These are phyloP conservation scores for Coelastrella sp. DNA, from an alignment of 139 green algal genomes.

Conservation along the genomic window DNA sequence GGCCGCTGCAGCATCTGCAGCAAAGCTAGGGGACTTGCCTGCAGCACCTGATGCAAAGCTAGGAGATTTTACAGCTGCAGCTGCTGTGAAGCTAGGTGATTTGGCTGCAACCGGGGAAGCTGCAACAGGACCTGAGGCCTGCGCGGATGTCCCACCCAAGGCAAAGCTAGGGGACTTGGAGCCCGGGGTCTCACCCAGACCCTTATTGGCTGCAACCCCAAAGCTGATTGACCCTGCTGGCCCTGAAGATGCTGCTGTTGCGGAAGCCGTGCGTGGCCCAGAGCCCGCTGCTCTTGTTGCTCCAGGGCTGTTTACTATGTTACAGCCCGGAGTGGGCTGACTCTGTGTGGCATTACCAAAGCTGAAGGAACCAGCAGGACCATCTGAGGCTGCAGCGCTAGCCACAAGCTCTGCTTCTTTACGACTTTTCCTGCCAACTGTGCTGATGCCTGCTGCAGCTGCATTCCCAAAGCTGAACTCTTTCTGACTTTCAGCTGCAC, in stretches of 20 bases:
- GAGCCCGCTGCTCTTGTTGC: neutral
- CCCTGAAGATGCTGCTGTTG: neutral
- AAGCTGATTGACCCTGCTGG: slow-evolving; percentile 40
- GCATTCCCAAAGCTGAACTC: slow-evolving; percentile 43
- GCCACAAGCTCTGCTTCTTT: neutral
- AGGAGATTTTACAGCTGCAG: neutral
- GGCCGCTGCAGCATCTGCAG: slow-evolving; percentile 5
- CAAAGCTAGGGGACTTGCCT: neutral
- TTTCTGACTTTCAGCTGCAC: neutral
- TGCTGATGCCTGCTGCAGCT: neutral
- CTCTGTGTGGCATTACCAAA: slow-evolving; percentile 21
- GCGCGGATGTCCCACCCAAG: too few relatives aligned
- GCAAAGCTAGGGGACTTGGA: too few relatives aligned
- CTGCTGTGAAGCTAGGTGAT: neutral
- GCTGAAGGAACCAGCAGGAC: slow-evolving; percentile 6
- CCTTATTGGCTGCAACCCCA: neutral
- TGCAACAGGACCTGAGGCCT: too few relatives aligned
- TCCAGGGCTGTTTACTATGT: neutral
- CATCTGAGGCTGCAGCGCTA: neutral
- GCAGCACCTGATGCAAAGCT: neutral
- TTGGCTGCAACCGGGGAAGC: neutral
- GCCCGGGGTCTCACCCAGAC: too few relatives aligned
- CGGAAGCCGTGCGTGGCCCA: neutral
- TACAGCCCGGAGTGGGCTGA: neutral
- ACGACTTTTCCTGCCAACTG: neutral